A percentile compares a stretch with the other conserved stretches of the same genome.
These are phyloP conservation scores for Dichomitus squalens DNA, from an alignment of 1,284 basidiomycete species.

Conservation along the genomic window DNA sequence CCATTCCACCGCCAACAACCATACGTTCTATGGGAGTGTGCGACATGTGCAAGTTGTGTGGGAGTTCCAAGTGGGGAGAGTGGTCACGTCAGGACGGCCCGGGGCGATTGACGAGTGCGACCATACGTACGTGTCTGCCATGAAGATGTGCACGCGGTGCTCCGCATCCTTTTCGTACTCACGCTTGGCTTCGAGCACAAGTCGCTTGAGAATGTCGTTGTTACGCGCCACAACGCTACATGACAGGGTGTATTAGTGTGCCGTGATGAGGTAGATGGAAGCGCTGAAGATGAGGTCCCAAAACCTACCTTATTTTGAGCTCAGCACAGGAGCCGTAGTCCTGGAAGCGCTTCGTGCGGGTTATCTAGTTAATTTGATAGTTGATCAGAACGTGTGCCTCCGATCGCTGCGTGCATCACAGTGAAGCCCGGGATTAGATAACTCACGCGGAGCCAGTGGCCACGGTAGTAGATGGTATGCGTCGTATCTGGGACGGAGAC, in stretches of 20 bases:
- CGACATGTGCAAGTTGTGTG: neutral
- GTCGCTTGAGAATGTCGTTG: conserved; percentile 81
- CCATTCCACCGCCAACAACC: conserved; percentile 85
- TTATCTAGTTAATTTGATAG: conserved; percentile 55
- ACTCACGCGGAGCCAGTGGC: conserved; percentile 78
- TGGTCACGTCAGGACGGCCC: neutral
- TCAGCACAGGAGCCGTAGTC: conserved; percentile 69
- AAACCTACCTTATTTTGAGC: conserved; percentile 73
- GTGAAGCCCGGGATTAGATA: conserved; percentile 2
- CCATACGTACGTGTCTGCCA: conserved; percentile 77
- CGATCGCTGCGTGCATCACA: conserved; percentile 11
- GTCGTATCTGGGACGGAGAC: conserved; percentile 61
- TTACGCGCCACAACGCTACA: conserved; percentile 81
- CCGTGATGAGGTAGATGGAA: conserved; percentile 1
- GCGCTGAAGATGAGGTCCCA: conserved; percentile 12
- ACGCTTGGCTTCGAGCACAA: conserved; percentile 81
- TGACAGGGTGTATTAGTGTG: conserved; percentile 4
- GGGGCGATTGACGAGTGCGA: neutral
- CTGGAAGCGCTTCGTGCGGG: conserved; percentile 72
- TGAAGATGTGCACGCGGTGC: conserved; percentile 83
- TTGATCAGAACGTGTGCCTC: conserved; percentile 27
- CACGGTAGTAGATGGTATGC: conserved; percentile 84
- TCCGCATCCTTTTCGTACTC: conserved; percentile 88
- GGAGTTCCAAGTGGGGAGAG: neutral
- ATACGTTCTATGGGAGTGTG: conserved; percentile 50